A percentile compares a stretch with the other conserved stretches of the same genome.
phyloP scores from a whole-genome alignment of 148 eudicot genomes.

The Polygonum maritimum region DNA sequence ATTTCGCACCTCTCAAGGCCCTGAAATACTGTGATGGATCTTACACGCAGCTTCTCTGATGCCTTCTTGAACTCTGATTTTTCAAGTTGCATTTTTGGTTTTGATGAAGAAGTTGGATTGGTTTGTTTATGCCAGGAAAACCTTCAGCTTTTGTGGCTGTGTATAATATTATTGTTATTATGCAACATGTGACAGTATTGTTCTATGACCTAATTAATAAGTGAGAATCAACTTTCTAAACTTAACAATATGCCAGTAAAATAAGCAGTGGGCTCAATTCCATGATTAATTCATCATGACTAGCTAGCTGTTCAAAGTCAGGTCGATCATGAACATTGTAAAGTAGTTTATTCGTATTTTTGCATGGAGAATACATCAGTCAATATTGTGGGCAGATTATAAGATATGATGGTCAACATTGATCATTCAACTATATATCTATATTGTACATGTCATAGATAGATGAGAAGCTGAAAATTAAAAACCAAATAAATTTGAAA shows the following conservation, averaged over 20 bases:
- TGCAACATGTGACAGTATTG: background rate
- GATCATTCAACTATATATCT: too few species aligned
- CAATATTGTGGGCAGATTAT: too few species aligned
- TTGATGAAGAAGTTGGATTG: background rate
- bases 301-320: too few species aligned
- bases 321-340: too few species aligned
- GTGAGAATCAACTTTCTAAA: background rate
- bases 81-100: background rate
- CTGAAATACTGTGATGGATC: conserved; percentile 53
- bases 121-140: background rate
- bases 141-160: background rate
- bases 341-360: too few species aligned
- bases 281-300: too few species aligned
- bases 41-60: conserved; percentile 41
- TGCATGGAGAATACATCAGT: too few species aligned
- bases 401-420: too few species aligned
- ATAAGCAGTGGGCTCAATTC: too few species aligned
- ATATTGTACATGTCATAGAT: too few species aligned
- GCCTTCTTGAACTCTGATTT: conserved; percentile 28
- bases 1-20: conserved; percentile 45
- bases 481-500: too few species aligned
- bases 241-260: background rate
- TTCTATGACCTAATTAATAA: background rate
- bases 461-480: too few species aligned
- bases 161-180: background rate